These are phyloP conservation scores for Musa itinerans DNA, from an alignment of 176 grass and related monocot species.

Conservation along the genomic window DNA sequence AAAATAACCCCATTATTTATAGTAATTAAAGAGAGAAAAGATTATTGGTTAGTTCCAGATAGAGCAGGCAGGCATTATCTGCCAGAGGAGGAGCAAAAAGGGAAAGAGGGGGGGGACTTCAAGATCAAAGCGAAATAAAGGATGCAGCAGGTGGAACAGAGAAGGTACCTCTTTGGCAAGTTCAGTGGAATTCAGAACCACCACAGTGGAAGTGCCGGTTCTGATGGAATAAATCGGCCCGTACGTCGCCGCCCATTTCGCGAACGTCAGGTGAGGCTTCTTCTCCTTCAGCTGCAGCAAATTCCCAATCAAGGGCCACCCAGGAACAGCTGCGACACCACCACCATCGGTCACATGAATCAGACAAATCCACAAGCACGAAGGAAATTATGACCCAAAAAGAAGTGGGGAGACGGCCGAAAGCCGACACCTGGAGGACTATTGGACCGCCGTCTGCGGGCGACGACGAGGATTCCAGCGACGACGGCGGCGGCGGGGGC, in stretches of 20 bases:
- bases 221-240: conserved; percentile 77
- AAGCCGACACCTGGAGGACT: conserved; percentile 20
- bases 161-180: conserved; percentile 60
- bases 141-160: background rate
- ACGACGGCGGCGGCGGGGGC: background rate
- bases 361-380: background rate
- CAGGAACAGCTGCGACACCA: conserved; percentile 62
- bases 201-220: conserved; percentile 44
- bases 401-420: background rate
- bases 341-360: background rate
- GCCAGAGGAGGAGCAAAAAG: background rate
- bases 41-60: too few relatives aligned
- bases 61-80: too few relatives aligned
- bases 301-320: conserved; percentile 75
- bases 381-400: background rate
- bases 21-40: too few relatives aligned
- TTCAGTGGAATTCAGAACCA: conserved; percentile 74
- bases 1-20: too few relatives aligned
- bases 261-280: conserved; percentile 70
- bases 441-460: conserved; percentile 6
- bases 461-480: background rate
- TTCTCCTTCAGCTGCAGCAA: conserved; percentile 78
- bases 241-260: conserved; percentile 64
- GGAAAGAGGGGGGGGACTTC: background rate
- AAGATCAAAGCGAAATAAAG: background rate